Base-by-base conservation (phyloP, 768 basidiomycete species). In the Lactifluus echinatus region DNA sequence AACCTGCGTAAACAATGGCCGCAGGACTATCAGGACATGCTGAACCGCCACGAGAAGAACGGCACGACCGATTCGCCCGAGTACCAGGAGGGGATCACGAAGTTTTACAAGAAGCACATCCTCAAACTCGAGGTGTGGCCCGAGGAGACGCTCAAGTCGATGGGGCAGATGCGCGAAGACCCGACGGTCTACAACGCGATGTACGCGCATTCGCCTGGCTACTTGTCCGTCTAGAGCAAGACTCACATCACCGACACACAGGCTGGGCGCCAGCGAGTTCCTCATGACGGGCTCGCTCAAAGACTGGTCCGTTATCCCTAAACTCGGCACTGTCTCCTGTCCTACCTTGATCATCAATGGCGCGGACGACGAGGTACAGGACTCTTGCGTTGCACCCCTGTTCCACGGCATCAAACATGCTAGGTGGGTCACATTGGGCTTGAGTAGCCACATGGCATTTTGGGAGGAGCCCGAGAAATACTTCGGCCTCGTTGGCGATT, bases 181-280 rank as follows among this genome's bases (percentile, higher is more conserved):
- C 65, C 70, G 5, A 76, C 74, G 2, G 73, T 74, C 2, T 70
- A 71, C 53, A 52, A 62, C 12, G 68, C 69, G 8, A 73, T 73
- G 73, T 73, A 53, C 33, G 70, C 56, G 19, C 8, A 12, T 40
- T 26, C 8, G 23, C 39, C n/a, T 4, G 31, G 11, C 34, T 45
- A 29, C 31, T 23, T 2, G 17, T 24, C 21, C 23, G 11, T 10
- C 2, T 2, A 17, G 33, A n/a, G 4, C 17, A 17, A n/a, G 1
- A 34, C 37, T 37, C 37, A 37, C 37, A 37, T 6, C 14, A 34
- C 34, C 34, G 34, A 33, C 12, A 15, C 23, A 8, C 31, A 57
- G 56, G 51, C 44, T 57, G 10, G 51, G 39, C 14, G 14, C 29
- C 29, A 48, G 53, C 24, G 45, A 47, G 24, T 48, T 57, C 24